A percentile compares a stretch with the other conserved stretches of the same genome.
These are phyloP conservation scores for Udeniomyces megalosporus DNA, from an alignment of 768 basidiomycete species.

Conservation along the genomic window DNA sequence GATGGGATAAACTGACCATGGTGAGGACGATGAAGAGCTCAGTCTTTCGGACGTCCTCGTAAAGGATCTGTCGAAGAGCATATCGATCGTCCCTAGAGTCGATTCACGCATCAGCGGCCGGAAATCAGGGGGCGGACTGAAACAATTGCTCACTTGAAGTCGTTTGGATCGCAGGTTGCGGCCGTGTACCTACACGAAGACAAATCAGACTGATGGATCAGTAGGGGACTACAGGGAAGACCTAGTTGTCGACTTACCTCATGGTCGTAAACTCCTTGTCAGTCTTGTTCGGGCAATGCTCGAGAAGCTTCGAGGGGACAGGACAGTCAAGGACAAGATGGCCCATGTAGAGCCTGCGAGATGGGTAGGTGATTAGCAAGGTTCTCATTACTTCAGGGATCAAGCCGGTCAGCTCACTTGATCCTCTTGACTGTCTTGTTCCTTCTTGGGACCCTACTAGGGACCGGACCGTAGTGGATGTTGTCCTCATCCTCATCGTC, in stretches of 20 bases:
- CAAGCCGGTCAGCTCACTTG: too few relatives aligned
- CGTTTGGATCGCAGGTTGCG: conserved; percentile 14
- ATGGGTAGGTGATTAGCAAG: too few relatives aligned
- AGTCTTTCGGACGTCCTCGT: conserved; percentile 7
- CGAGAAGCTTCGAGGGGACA: conserved; percentile 8
- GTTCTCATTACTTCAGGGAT: too few relatives aligned
- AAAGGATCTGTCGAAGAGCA: conserved; percentile 14
- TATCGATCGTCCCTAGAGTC: conserved; percentile 11
- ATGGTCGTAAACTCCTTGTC: conserved; percentile 12
- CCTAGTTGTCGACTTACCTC: neutral
- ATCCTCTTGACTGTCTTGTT: conserved; percentile 16
- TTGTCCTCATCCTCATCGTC: conserved; percentile 2
- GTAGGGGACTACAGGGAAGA: neutral
- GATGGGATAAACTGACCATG: conserved; percentile 7
- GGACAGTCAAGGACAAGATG: conserved; percentile 15
- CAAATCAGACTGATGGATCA: neutral
- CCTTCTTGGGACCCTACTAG: conserved; percentile 9
- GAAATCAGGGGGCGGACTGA: neutral
- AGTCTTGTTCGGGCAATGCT: neutral
- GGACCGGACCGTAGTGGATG: conserved; percentile 13
- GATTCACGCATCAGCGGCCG: neutral
- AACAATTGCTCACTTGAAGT: conserved; percentile 7
- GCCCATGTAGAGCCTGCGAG: conserved; percentile 10
- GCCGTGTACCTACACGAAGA: neutral
- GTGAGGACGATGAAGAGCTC: conserved; percentile 18